These are phyloP conservation scores for Phoenix dactylifera DNA, from an alignment of 176 grass and related monocot species.

Conservation along the genomic window DNA sequence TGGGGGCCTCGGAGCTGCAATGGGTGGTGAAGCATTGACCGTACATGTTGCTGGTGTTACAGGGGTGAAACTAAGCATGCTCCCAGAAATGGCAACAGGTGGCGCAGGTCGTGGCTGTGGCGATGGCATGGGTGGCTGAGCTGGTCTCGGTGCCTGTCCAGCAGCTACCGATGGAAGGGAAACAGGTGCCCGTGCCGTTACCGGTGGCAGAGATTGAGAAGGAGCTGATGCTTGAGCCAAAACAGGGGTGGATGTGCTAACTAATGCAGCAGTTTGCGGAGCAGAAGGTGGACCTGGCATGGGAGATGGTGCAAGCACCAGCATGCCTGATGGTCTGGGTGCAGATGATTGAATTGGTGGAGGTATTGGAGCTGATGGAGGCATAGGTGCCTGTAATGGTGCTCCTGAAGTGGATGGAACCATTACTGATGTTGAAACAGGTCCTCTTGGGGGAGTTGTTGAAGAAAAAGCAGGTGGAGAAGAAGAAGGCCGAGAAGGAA, in stretches of 20 bases:
- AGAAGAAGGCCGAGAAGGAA: constrained; percentile 30
- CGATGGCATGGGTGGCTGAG: constrained; percentile 5
- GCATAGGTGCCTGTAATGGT: constrained; percentile 12
- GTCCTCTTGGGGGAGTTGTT: constrained; percentile 17
- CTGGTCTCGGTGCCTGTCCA: constrained; percentile 20
- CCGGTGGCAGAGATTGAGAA: neutral
- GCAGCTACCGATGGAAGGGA: constrained; percentile 1
- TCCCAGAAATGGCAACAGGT: constrained; percentile 6
- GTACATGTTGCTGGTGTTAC: constrained; percentile 19
- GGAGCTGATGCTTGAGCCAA: neutral
- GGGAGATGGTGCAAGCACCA: neutral
- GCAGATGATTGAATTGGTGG: constrained; percentile 12
- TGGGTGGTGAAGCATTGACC: constrained; percentile 12
- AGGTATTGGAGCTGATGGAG: constrained; percentile 18
- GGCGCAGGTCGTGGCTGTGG: constrained; percentile 4
- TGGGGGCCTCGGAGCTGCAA: constrained; percentile 39
- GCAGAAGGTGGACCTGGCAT: neutral
- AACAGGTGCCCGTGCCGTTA: constrained; percentile 4
- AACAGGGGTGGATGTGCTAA: neutral
- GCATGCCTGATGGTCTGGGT: neutral
- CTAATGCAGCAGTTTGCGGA: neutral
- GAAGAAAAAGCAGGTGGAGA: constrained; percentile 19
- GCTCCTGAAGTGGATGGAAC: constrained; percentile 29
- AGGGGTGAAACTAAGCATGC: constrained; percentile 13
- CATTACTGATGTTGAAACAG: constrained; percentile 8